A percentile compares a stretch with the other conserved stretches of the same genome.
These are phyloP conservation scores for Rutidosis leptorrhynchoides DNA, from an alignment of 129 eudicot species.

Conservation along the genomic window DNA sequence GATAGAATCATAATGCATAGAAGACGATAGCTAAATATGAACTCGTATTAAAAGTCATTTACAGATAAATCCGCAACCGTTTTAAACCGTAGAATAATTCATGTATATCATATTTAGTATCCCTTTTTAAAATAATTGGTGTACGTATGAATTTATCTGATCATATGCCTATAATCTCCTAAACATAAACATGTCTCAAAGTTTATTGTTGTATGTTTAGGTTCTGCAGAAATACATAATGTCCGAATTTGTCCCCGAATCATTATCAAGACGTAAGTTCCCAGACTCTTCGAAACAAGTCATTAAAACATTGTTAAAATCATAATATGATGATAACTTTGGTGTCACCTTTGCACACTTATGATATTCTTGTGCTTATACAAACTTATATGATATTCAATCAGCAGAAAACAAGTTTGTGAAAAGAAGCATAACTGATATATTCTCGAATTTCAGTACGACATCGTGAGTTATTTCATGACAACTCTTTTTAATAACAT, in stretches of 20 bases:
- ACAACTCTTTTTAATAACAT: too few relatives aligned
- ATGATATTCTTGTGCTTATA: too few relatives aligned
- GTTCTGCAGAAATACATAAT: conserved; percentile 67
- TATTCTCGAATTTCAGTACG: conserved; percentile 68
- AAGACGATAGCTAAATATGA: too few relatives aligned
- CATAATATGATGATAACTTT: neutral
- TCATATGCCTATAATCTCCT: too few relatives aligned
- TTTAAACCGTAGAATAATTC: too few relatives aligned
- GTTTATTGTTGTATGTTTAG: conserved; percentile 8
- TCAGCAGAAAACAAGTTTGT: conserved; percentile 57
- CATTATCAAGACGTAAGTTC: conserved; percentile 65
- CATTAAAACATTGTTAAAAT: neutral
- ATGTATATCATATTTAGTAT: too few relatives aligned
- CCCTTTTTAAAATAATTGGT: neutral
- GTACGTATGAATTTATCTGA: neutral
- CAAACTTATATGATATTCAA: neutral
- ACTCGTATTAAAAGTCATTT: too few relatives aligned
- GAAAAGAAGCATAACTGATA: conserved; percentile 65
- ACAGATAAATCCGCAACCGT: too few relatives aligned
- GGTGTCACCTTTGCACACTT: neutral
- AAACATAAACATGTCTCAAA: too few relatives aligned
- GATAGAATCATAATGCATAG: too few relatives aligned
- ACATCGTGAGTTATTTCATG: conserved; percentile 54
- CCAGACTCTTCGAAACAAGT: conserved; percentile 2
- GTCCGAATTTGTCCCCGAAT: conserved; percentile 69